Base-by-base conservation (phyloP, 192 early-diverging fungal species). In the Podila minutissima region DNA sequence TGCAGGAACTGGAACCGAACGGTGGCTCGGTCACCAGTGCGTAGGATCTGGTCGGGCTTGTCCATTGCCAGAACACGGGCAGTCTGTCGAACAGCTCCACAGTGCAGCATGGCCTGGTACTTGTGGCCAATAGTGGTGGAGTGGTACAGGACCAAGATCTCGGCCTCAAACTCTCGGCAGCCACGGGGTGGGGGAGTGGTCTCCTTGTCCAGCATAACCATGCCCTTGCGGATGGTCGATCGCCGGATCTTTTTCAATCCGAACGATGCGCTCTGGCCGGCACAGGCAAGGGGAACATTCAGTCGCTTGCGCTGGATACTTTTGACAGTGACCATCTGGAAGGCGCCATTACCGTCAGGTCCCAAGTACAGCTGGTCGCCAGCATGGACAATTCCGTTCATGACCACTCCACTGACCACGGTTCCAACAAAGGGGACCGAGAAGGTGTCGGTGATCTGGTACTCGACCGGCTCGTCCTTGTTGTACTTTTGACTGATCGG, bases 91-190 rank as follows among this genome's bases (percentile, higher is more conserved):
- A 92, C 93, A 59, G 88, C 88, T 0, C 95, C 95, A 69, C 94
- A 97, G 67, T 98, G 97, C 59, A 98, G 69, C 97, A 98, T 98
- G 5, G 97, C 95, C 86, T 98, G 97, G 83, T 98, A 98, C 66
- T 93, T 93, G 62, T 88, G 86, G 15, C 90, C 90, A 66, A 98
- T 98, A 8, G 97, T 98, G 0, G 97, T 96, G 35, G 93, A 93
- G 77, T 97, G 95, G 75, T 95, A 96, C 13, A 98, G 83, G 0
- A 98, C 92, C 35, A 95, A 83, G n/a, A 98, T 89, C 78, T 98
- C 97, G 28, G 97, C 97, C 73, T 97, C 96, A 82, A 96, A 97
- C 67, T 90, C 89, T 59, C 87, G 76, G 13, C 86, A 85, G 0
- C 90, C 92, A 59, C 83, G 85, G 12, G 92, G 88, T 17, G 83